phyloP scores from a whole-genome alignment of 192 early-diverging fungal genomes.

The Coemansia sp. region DNA sequence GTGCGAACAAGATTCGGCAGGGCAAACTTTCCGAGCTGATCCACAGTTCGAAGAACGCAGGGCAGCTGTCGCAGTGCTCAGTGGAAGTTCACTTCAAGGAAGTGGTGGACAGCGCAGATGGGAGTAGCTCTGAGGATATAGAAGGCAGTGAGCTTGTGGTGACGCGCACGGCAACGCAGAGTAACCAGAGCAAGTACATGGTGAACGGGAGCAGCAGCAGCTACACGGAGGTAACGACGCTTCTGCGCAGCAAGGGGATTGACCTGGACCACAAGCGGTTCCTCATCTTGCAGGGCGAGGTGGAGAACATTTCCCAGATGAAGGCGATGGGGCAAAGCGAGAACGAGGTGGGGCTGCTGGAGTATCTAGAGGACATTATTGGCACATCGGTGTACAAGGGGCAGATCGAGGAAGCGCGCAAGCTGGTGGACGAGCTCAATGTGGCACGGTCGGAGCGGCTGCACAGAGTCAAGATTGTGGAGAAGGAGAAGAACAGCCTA shows the following conservation, averaged over 20 bases:
- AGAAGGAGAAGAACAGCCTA: slow-evolving; percentile 82
- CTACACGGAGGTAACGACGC: slow-evolving; percentile 81
- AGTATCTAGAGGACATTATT: slow-evolving; percentile 99
- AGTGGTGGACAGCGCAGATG: slow-evolving; percentile 77
- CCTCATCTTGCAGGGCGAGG: slow-evolving; percentile 97
- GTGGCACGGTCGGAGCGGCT: slow-evolving; percentile 79
- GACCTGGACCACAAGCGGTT: slow-evolving; percentile 99
- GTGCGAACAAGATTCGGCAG: slow-evolving; percentile 96
- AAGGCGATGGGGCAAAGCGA: slow-evolving; percentile 92
- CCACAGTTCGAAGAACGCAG: slow-evolving; percentile 82
- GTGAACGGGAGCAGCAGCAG: slow-evolving; percentile 70
- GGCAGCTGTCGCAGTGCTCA: slow-evolving; percentile 73
- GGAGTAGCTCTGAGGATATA: slow-evolving; percentile 65
- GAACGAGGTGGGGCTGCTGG: slow-evolving; percentile 93
- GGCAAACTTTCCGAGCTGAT: slow-evolving; percentile 95
- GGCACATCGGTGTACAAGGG: slow-evolving; percentile 90
- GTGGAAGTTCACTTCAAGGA: slow-evolving; percentile 97
- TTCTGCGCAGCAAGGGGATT: slow-evolving; percentile 84
- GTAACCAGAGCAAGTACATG: slow-evolving; percentile 76
- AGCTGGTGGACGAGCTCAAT: slow-evolving; percentile 76
- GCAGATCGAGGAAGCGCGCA: slow-evolving; percentile 75
- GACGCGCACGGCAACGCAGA: slow-evolving; percentile 70
- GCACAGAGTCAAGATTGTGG: slow-evolving; percentile 84
- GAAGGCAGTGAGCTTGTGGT: slow-evolving; percentile 76
- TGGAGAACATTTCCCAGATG: slow-evolving; percentile 99